A percentile compares a stretch with the other conserved stretches of the same genome.
phyloP scores from a whole-genome alignment of 345 rosid species.

The Cardamine occulta region DNA sequence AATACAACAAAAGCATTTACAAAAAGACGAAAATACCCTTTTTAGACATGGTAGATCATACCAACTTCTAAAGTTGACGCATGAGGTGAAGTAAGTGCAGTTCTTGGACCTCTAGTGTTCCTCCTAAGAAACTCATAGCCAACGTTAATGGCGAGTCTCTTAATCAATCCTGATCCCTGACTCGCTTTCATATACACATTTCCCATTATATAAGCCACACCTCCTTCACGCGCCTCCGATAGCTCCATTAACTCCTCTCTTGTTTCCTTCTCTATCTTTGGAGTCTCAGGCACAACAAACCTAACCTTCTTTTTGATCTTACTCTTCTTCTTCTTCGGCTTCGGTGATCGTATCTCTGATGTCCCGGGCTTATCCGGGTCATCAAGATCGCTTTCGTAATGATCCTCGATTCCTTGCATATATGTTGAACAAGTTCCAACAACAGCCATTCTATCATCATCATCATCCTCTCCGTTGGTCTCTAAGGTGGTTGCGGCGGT shows the following conservation, averaged over 20 bases:
- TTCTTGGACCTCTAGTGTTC: slow-evolving; percentile 64
- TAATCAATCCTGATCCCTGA: slow-evolving; percentile 72
- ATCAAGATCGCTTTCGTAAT: slow-evolving; percentile 21
- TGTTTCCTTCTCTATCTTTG: slow-evolving; percentile 58
- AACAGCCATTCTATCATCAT: slow-evolving; percentile 73
- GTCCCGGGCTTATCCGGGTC: slow-evolving; percentile 56
- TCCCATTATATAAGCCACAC: slow-evolving; percentile 88
- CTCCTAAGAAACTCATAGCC: slow-evolving; percentile 89
- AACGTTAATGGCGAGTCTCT: slow-evolving; percentile 66
- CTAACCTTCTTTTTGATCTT: slow-evolving; percentile 69
- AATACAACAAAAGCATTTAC: slow-evolving; percentile 40
- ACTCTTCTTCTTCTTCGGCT: slow-evolving; percentile 50
- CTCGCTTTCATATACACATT: slow-evolving; percentile 79
- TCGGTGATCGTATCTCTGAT: slow-evolving; percentile 71
- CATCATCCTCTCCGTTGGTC: slow-evolving; percentile 43
- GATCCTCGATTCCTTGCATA: slow-evolving; percentile 62
- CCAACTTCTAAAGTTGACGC: slow-evolving; percentile 95
- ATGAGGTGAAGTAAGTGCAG: slow-evolving; percentile 63
- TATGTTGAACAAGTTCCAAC: slow-evolving; percentile 78
- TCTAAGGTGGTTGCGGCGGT: slow-evolving; percentile 26
- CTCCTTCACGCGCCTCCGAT: slow-evolving; percentile 84
- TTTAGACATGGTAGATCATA: slow-evolving; percentile 75
- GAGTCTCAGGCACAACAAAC: slow-evolving; percentile 77
- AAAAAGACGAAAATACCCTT: slow-evolving; percentile 32
- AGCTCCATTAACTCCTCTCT: slow-evolving; percentile 76